phyloP scores from a whole-genome alignment of 148 eudicot species.

The Chenopodium berlandieri region DNA sequence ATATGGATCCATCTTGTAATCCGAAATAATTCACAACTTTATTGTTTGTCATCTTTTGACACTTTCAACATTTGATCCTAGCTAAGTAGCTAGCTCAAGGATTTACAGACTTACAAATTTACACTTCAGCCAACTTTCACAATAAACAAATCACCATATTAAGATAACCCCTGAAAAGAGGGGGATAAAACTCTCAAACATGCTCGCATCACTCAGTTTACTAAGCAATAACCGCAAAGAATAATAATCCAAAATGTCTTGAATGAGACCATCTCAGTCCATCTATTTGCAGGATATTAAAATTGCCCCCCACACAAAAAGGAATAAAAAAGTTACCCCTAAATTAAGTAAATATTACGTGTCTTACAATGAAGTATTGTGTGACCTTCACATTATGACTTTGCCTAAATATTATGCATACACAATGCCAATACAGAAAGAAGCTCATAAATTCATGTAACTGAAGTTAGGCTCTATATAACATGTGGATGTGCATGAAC shows the following conservation, averaged over 20 bases:
- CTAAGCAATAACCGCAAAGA: not conserved
- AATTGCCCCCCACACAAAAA: not conserved
- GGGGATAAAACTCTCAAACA: no score
- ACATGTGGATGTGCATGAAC: conserved; percentile 5
- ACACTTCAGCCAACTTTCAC: not conserved
- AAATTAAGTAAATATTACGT: no score
- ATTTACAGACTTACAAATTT: not conserved
- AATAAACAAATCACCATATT: no score
- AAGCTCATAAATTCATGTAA: not conserved
- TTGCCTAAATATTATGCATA: not conserved
- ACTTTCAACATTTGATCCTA: not conserved
- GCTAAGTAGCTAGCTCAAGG: not conserved
- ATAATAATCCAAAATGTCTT: not conserved
- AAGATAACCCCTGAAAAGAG: no score
- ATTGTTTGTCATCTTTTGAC: not conserved
- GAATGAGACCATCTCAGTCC: not conserved
- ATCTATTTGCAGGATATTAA: not conserved
- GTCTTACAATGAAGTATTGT: not conserved
- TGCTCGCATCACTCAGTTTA: no score
- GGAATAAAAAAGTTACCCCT: not conserved
- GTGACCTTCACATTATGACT: not conserved
- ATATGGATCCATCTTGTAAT: no score
- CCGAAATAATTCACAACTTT: no score
- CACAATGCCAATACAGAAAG: not conserved
- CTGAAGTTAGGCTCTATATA: not conserved